These are phyloP conservation scores for Alopecurus myosuroides DNA, from an alignment of 176 grass and related monocot species.

Conservation along the genomic window DNA sequence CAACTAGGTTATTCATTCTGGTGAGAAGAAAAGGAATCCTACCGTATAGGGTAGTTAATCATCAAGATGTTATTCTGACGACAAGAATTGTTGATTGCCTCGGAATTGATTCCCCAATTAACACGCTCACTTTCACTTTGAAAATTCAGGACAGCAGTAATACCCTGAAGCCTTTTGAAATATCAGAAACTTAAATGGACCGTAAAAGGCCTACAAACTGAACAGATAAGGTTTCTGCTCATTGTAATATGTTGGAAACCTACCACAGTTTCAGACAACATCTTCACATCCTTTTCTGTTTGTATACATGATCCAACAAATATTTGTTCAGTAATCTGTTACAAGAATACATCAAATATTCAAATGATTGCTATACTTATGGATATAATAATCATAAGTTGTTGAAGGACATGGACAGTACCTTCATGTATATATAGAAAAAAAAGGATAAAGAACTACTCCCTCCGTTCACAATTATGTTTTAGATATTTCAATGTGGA, in stretches of 20 bases:
- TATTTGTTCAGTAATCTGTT: conserved; percentile 93
- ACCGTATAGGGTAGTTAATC: conserved; percentile 97
- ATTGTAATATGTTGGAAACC: conserved; percentile 5
- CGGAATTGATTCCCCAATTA: conserved; percentile 97
- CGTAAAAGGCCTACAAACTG: conserved; percentile 5
- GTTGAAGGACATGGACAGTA: background rate
- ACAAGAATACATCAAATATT: background rate
- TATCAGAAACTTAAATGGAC: conserved; percentile 36
- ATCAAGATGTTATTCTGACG: conserved; percentile 74
- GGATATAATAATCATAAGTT: background rate
- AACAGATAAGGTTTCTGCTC: background rate
- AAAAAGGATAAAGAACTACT: background rate
- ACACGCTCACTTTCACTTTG: conserved; percentile 90
- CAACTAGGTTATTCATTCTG: conserved; percentile 9
- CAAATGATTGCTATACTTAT: background rate
- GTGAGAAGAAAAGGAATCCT: background rate
- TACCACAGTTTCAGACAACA: conserved; percentile 76
- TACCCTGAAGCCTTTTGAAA: conserved; percentile 71
- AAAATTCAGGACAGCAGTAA: conserved; percentile 67
- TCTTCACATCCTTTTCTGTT: conserved; percentile 86
- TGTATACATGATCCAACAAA: conserved; percentile 97
- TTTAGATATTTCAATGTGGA: no score
- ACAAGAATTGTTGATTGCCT: conserved; percentile 82
- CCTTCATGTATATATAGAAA: background rate
- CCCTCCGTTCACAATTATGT: no score